phyloP scores from a whole-genome alignment of 2,329 filamentous ascomycete species.

The Trichoderma sp. region DNA sequence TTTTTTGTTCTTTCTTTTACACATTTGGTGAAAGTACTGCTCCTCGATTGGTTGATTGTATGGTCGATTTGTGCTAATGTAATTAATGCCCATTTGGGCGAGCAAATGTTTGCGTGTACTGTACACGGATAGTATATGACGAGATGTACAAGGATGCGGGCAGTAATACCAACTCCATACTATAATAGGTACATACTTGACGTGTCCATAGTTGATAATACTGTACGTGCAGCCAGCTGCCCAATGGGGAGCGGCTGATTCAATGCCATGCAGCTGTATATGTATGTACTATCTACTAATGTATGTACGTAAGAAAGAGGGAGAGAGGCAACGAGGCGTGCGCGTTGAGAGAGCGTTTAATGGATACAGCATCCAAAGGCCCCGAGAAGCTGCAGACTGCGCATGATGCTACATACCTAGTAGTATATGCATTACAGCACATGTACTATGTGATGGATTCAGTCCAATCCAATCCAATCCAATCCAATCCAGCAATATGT shows the following conservation, averaged over 20 bases:
- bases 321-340: not conserved
- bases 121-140: no score
- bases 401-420: no score
- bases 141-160: not conserved
- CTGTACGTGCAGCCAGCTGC: not conserved
- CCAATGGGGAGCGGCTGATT: not conserved
- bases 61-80: not conserved
- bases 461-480: not conserved
- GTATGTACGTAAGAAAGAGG: not conserved
- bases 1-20: not conserved
- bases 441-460: no score
- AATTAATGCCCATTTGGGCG: not conserved
- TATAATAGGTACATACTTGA: no score
- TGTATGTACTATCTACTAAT: not conserved
- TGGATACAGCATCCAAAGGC: not conserved
- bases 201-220: not conserved
- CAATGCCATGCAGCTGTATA: no score
- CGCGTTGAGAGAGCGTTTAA: not conserved
- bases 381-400: not conserved
- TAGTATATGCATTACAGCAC: no score
- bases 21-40: not conserved
- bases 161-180: no score
- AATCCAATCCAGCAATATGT: not conserved
- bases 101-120: not conserved
- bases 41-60: not conserved